Base-by-base conservation (phyloP, 495 filamentous ascomycete genomes). In the Staphylotrichum longicolle region DNA sequence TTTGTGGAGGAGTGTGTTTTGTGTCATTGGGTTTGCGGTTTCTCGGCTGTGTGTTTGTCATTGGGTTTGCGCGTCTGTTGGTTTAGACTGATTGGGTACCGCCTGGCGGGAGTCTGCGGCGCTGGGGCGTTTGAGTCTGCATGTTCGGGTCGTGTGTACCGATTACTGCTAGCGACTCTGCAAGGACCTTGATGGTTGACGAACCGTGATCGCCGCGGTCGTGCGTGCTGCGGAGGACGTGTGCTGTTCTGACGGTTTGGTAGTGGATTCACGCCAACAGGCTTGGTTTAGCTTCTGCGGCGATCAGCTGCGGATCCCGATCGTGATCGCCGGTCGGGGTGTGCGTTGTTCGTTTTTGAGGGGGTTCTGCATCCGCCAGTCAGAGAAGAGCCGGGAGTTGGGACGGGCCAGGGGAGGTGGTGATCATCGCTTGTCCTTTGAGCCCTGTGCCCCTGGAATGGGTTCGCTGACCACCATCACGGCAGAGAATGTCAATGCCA, bases 281-380 rank as follows among this genome's bases (percentile, higher is more conserved):
- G 9, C 51, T 27, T 41, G 51, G 49, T 7, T 14, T 27, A 1
- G 20, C 20, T 27, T 1, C 1, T 8, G 32, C 7, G 33, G 33
- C 37, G 49, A 52, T 52, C 49, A 33, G 11, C 34, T 15, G 49
- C 49, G 33, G 49, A 35, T 52, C 47, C 49, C 49, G 49, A 52
- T 52, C 49, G 33, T 52, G 49, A 52, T 52, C 49, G 33, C 9
- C 48, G 9, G 10, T 32, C 14, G 7, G 49, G 33, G 49, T 27
- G 12, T 37, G 32, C 33, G 5, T n/a, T 52, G 49, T 52, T 37
- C 32, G 14, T 35, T 27, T 27, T 27, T 27, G 20, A 27, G 20
- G 20, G 33, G 37, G 49, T 3, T 12, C 5, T 14, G 33, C 20
- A 37, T 7, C 7, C 12, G 33, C 49, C 49, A 37, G 49, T 37